These are phyloP conservation scores for Melanomma pulvis-pyrius DNA, from an alignment of 495 filamentous ascomycete genomes.

Conservation along the genomic window DNA sequence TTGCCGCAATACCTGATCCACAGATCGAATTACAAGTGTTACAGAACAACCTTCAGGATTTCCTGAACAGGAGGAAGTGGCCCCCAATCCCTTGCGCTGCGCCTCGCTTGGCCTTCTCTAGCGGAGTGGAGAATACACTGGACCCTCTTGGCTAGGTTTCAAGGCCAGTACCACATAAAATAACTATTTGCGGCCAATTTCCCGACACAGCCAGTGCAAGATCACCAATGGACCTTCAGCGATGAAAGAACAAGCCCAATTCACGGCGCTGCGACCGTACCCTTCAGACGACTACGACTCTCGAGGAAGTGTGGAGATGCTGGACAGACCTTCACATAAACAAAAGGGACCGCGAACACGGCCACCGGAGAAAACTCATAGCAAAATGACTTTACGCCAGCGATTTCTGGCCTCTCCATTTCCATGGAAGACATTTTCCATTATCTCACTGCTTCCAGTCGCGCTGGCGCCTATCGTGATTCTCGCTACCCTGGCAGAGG, in stretches of 20 bases:
- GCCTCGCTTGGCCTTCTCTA: not conserved
- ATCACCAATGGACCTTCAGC: too few species aligned
- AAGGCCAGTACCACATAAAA: too few species aligned
- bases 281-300: not conserved
- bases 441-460: conserved; percentile 11
- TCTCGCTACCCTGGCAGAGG: conserved; percentile 19
- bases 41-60: too few species aligned
- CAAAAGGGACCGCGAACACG: not conserved
- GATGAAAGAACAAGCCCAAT: conserved; percentile 3
- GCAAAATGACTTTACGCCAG: not conserved
- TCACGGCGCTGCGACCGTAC: conserved; percentile 11
- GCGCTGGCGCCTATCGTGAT: conserved; percentile 19
- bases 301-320: not conserved
- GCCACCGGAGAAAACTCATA: not conserved
- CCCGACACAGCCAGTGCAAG: too few species aligned
- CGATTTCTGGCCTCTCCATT: conserved; percentile 3
- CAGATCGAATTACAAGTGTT: not conserved
- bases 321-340: not conserved
- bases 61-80: too few species aligned
- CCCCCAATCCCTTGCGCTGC: not conserved
- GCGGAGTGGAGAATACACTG: too few species aligned
- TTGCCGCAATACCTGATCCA: not conserved
- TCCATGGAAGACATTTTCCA: conserved; percentile 18
- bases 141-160: too few species aligned
- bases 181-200: too few species aligned